Evolutionary conservation across 2,329 filamentous ascomycete species (phyloP), one percentile per base, ranked within the genome.

Genomic region (Pseudopyrenochaeta lycopersici): DNA sequence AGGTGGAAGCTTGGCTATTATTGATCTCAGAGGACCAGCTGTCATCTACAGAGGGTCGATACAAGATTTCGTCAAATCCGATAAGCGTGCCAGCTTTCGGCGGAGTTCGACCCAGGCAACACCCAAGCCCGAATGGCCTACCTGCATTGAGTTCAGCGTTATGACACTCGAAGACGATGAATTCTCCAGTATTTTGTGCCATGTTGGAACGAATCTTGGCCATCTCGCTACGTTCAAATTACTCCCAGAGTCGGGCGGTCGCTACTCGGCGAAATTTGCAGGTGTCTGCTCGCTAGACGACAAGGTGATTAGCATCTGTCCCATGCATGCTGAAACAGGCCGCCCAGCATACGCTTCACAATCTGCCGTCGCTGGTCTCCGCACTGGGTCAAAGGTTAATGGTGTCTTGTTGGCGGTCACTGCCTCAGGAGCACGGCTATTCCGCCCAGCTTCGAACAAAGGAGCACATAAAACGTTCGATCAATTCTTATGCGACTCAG

Each of bases 401-500:
- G 95, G 95, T 12, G 87, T 90, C 1, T 77, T 99, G 10, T 83
- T 98, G 40, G 91, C 86, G 52, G 90, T 94, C 75, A 91, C 88
- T 1, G 77, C 80, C 35, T 84, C 84, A 3, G 91, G 92, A 64
- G 89, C 88, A n/a, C 87, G 93, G 50, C 87, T 99, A 43, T 97
- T 97, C 81, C 91, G 88, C 61, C 94, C 95, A 0, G 88, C 92
- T 2, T 86, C 85, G 1, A 83, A 88, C 17, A 98, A 97, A 77
- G 95, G 94, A n/a, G 93, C 94, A 0, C 91, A 92, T 49, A 97
- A 95, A 66, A 87, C 88, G 1, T 98, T 95, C 77, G 92, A 97
- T 66, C 88, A 91, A 62, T 86, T 83, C 54, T 80, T 96, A 35
- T 98, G 94, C 71, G 89, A 96, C 66, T 84, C 90, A 1, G 94